Base-by-base conservation (phyloP, 805 yeast species). In the Myxozyma mucilagina region DNA sequence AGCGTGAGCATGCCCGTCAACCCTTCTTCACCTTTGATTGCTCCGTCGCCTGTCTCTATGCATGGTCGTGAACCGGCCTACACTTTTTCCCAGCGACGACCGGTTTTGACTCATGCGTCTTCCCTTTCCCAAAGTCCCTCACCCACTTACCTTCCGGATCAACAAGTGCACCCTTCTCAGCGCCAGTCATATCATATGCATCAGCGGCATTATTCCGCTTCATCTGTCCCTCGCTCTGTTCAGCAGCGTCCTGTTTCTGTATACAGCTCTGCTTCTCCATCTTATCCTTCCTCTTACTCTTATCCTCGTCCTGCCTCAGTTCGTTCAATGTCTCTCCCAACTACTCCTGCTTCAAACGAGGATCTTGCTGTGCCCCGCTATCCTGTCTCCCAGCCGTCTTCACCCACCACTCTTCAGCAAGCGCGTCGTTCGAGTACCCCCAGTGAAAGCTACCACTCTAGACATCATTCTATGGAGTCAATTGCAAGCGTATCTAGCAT, bases 401-500 rank as follows among this genome's bases (percentile, higher is more conserved):
- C 51, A 20, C 47, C 57, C 16, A 24, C 35, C 18, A 16, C 39
- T 14, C 38, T 45, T 32, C 44, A 32, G 45, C 44, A 47, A 16
- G 11, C 43, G 16, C 47, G 48, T n/a, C 31, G 50, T 3, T 39
- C 36, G 24, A 50, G 38, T 16, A 32, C n/a, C 13, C 9, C 20
- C 34, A 16, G 48, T 14, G 48, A 32, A 41, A 31, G 48, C 10
- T 38, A 43, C 14, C 58, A 53, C 20, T 13, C 54, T 10, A 57
- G 63, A 36, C 51, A 59, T 11, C 18, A 44, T 41, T 58, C 64
- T 18, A 32, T 53, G 42, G 61, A 57, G 36, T 44, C 49, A 32
- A 39, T 39, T 32, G 41, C 48, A 11, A 9, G 49, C 9, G 16
- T 35, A 24, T 24, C 39, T 10, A 32, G 41, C 24, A 5, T 35